Conservation (phyloP, 495 filamentous ascomycete species). For the Aspergillus ellipticus region DNA sequence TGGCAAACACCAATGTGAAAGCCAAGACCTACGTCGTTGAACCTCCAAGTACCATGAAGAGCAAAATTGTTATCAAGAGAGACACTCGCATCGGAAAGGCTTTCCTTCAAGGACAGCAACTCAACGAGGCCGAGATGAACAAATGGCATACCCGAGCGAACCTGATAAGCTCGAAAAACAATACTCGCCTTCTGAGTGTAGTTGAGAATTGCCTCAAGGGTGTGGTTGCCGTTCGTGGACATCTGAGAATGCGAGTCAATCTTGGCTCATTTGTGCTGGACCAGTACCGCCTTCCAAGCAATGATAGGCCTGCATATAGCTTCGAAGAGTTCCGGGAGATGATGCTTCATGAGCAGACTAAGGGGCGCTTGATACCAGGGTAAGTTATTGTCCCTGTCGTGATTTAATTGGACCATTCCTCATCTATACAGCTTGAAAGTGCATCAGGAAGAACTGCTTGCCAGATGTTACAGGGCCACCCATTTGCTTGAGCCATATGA, state of each 20-base stretch:
- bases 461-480: slow-evolving; percentile 23
- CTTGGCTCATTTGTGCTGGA: slow-evolving; percentile 53
- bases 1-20: slow-evolving; percentile 28
- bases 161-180: slow-evolving; percentile 24
- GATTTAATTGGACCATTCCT: not conserved
- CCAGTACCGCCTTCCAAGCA: slow-evolving; percentile 36
- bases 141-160: slow-evolving; percentile 12
- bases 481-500: slow-evolving; percentile 49
- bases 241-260: slow-evolving; percentile 52
- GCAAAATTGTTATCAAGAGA: slow-evolving; percentile 15
- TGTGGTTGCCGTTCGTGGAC: slow-evolving; percentile 32
- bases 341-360: slow-evolving; percentile 34
- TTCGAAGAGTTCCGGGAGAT: slow-evolving; percentile 51
- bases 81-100: slow-evolving; percentile 14
- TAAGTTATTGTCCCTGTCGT: slow-evolving; percentile 17
- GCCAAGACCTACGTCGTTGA: slow-evolving; percentile 39
- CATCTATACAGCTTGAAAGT: slow-evolving; percentile 19
- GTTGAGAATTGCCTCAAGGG: slow-evolving; percentile 27
- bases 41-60: slow-evolving; percentile 26
- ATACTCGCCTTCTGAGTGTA: slow-evolving; percentile 20
- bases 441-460: slow-evolving; percentile 21
- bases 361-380: slow-evolving; percentile 37
- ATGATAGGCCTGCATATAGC: slow-evolving; percentile 29
- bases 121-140: slow-evolving; percentile 3
- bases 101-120: slow-evolving; percentile 6